phyloP scores from a whole-genome alignment of 2,329 filamentous ascomycete genomes.

The Aspergillus quadricinctus region DNA sequence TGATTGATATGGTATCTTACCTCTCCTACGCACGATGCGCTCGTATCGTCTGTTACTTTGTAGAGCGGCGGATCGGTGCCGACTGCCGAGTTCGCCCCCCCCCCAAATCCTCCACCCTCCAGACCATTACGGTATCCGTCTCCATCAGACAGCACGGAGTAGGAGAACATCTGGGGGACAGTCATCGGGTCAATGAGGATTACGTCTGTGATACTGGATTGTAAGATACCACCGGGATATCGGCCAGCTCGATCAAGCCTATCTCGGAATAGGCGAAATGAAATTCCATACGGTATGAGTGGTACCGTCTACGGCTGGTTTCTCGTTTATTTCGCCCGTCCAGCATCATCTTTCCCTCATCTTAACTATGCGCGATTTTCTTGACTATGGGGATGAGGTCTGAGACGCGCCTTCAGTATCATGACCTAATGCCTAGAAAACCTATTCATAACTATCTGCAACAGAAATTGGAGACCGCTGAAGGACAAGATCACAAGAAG shows the following conservation, averaged over 20 bases:
- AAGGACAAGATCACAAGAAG: slow-evolving; percentile 8
- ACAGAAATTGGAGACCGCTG: not conserved
- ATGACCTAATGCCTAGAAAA: not conserved
- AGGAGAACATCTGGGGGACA: not conserved
- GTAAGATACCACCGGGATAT: not conserved
- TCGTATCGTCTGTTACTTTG: not conserved
- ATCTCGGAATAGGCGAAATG: not conserved
- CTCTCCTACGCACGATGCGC: not conserved
- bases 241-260: not conserved
- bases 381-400: not conserved
- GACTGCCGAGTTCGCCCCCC: not conserved
- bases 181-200: not conserved
- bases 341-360: slow-evolving; percentile 3
- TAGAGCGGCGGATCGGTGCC: not conserved
- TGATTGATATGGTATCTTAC: slow-evolving; percentile 14
- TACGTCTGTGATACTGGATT: not conserved
- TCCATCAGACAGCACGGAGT: not conserved
- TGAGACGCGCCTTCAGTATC: not conserved
- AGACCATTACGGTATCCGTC: not conserved
- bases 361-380: slow-evolving; percentile 27
- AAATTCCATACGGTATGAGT: not conserved
- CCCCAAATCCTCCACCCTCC: not conserved
- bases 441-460: not conserved
- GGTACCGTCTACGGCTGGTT: slow-evolving; percentile 19
- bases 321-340: slow-evolving; percentile 18